These are phyloP conservation scores for Aspergillus sp. DNA, from an alignment of 2,329 filamentous ascomycete genomes.

Conservation along the genomic window DNA sequence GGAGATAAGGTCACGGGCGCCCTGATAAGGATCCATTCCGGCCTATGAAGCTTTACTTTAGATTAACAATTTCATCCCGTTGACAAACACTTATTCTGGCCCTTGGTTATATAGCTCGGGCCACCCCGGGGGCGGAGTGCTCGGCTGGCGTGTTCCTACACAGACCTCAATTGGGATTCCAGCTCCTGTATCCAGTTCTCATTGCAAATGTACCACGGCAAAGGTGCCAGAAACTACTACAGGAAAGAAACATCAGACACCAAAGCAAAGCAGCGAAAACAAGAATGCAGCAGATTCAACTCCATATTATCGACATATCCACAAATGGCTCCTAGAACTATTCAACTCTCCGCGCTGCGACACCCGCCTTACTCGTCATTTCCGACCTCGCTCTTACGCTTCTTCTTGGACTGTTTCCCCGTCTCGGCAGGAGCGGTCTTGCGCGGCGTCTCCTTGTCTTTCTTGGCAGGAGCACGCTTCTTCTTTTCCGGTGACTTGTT, in stretches of 20 bases:
- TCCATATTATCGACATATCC: conserved; percentile 5
- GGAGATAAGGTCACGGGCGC: conserved; percentile 13
- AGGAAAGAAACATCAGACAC: not conserved
- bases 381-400: conserved; percentile 47
- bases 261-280: not conserved
- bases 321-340: not conserved
- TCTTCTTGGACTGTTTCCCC: conserved; percentile 43
- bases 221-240: no score
- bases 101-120: not conserved
- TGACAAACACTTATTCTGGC: not conserved
- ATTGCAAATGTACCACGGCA: not conserved
- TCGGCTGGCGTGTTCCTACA: not conserved
- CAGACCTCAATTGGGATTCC: not conserved
- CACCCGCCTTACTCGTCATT: conserved; percentile 21
- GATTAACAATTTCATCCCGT: not conserved
- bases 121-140: not conserved
- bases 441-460: conserved; percentile 30
- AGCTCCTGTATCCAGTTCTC: not conserved
- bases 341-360: not conserved
- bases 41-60: conserved; percentile 11
- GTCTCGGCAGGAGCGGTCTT: conserved; percentile 31
- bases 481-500: conserved; percentile 34
- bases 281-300: conserved; percentile 2
- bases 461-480: conserved; percentile 25
- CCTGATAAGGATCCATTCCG: conserved; percentile 16